Evolutionary conservation across 345 rosid species (phyloP).

Genomic region (Hirschfeldia incana): DNA sequence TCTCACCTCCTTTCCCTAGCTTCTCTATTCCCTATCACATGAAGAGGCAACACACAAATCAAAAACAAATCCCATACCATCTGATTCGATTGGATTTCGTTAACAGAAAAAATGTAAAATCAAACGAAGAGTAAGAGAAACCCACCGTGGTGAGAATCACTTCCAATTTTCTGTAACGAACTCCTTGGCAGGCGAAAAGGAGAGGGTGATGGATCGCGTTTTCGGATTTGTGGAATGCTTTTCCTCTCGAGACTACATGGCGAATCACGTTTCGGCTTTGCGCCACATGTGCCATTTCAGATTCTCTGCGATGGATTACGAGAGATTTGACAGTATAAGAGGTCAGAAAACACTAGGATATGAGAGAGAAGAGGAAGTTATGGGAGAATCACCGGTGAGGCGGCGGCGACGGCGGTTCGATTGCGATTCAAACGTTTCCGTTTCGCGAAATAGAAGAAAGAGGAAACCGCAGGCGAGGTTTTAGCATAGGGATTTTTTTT

Average conservation of each 20-base stretch:
- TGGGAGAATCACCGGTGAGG: not conserved
- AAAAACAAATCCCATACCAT: not conserved
- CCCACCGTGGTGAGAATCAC: constrained; percentile 89
- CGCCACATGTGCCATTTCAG: constrained; percentile 28
- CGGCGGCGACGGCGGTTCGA: constrained; percentile 24
- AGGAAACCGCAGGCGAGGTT: constrained; percentile 6
- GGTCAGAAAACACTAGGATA: not conserved
- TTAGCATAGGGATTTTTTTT: constrained; percentile 4
- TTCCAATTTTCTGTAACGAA: constrained; percentile 76
- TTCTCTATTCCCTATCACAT: constrained; percentile 69
- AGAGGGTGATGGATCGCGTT: constrained; percentile 59
- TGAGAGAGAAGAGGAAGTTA: not conserved
- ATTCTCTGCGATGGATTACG: not conserved
- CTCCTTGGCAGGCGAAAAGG: constrained; percentile 73
- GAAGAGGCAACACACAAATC: not conserved
- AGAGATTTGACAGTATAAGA: not conserved
- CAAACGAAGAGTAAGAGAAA: not conserved
- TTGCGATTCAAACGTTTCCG: constrained; percentile 4
- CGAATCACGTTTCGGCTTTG: constrained; percentile 38
- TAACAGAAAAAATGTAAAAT: not conserved
- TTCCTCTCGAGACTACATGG: constrained; percentile 32
- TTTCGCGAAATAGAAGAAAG: not conserved
- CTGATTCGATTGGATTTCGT: not conserved
- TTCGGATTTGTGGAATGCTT: constrained; percentile 38
- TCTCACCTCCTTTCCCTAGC: constrained; percentile 93